Base-by-base conservation (phyloP, 345 rosid genomes). In the Kandelia obovata region DNA sequence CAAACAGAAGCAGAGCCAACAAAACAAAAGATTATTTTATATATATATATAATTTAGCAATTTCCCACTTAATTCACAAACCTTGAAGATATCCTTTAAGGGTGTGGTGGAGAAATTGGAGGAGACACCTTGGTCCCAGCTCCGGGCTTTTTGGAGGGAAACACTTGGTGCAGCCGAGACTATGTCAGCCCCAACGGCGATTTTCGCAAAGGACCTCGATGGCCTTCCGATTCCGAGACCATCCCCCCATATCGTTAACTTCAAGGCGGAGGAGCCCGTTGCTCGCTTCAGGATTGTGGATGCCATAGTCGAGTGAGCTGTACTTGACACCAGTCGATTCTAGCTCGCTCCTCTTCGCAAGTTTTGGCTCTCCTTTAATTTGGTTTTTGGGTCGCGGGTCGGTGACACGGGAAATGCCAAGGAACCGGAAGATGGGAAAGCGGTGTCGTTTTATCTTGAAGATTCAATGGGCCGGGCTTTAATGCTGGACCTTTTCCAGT, bases 91-190 rank as follows among this genome's bases (percentile, higher is more conserved):
- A 66, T 91, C 97, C 62, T 77, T 70, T 34, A 93, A 51, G 51
- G 94, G 85, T 32, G 94, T 88, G 69, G 94, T 85, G 69, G 98
- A 84, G 81, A 93, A 89, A 23, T 85, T 89, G 27, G 96, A 88
- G 21, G 97, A 86, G 70, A 88, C 90, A 10, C 92, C 98, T 76
- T 91, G 90, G 81, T 89, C 98, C 97, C 96, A 89, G 77, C 65
- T 75, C 15, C 96, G 85, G 72, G 94, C 91, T 82, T 88, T 89
- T 86, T 93, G 98, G 83, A 91, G 97, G 57, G 89, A 82, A 47
- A 89, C 91, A 60, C 70, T 82, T 0, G 89, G 83, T 25, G 96
- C 96, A n/a, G 87, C 89, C 32, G 88, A 81, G 63, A 89, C 84
- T 63, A 91, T 56, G 72, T 89, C 92, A 2, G 77, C 69, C 25